phyloP scores from a whole-genome alignment of 2,329 filamentous ascomycete genomes.

The Colletotrichum salicis region DNA sequence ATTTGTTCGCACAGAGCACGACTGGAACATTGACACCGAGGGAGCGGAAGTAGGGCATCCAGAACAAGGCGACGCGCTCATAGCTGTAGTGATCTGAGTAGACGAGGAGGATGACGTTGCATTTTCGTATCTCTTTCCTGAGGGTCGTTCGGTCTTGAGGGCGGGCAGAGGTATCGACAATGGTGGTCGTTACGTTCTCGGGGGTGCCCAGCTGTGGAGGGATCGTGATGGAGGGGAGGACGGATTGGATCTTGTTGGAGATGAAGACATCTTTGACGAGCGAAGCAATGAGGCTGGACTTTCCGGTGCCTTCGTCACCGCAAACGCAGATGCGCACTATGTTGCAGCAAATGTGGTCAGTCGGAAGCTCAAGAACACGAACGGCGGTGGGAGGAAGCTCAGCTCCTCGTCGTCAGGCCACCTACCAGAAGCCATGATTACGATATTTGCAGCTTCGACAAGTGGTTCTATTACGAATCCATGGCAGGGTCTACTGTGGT shows the following conservation, averaged over 20 bases:
- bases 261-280: slow-evolving; percentile 98
- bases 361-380: not conserved
- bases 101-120: slow-evolving; percentile 94
- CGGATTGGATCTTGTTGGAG: slow-evolving; percentile 91
- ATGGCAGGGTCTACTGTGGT: slow-evolving; percentile 15
- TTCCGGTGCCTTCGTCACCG: slow-evolving; percentile 92
- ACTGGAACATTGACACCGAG: slow-evolving; percentile 99
- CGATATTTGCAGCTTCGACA: slow-evolving; percentile 8
- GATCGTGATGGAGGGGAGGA: slow-evolving; percentile 94
- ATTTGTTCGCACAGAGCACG: slow-evolving; percentile 96
- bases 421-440: slow-evolving; percentile 37
- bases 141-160: slow-evolving; percentile 92
- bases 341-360: slow-evolving; percentile 19
- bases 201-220: slow-evolving; percentile 92
- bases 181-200: slow-evolving; percentile 96
- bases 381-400: not conserved
- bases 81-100: slow-evolving; percentile 99
- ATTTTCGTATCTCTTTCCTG: slow-evolving; percentile 94
- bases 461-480: slow-evolving; percentile 24
- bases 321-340: slow-evolving; percentile 92
- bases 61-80: slow-evolving; percentile 94
- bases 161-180: slow-evolving; percentile 95
- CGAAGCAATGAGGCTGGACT: slow-evolving; percentile 92
- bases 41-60: slow-evolving; percentile 98
- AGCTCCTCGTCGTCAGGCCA: slow-evolving; percentile 24